Base-by-base conservation (phyloP, 148 eudicot species). In the Vaccinium macrocarpon region DNA sequence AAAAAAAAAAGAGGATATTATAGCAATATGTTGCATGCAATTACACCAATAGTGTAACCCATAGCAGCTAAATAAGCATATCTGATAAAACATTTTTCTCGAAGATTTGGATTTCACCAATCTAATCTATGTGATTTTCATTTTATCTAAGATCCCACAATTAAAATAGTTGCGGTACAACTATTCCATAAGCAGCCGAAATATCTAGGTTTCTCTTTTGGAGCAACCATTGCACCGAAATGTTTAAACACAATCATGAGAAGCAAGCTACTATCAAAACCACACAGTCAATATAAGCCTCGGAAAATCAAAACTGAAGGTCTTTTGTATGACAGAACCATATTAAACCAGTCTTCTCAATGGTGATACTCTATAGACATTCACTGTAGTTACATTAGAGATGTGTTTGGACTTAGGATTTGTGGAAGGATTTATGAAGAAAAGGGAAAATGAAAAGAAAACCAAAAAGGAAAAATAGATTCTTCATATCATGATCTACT, bases 251-350 rank as follows among this genome's bases (percentile, higher is more conserved):
- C 38, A 75, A 35, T 13, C 8, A 51, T 38, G 8, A 52, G 72
- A 25, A 75, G 72, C 27, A 14, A 83, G 53, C 70, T 83, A 76
- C 15, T 56, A 57, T 64, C 76, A 66, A 23, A 66, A 66, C n/a
- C 56, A 74, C 42, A 23, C 6, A 81, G 74, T 81, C 5, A 75
- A 73, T 8, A 73, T 35, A 21, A 27, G 35, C 81, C 66, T 21
- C 46, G 56, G 62, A 27, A 56, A 12, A n/a, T 75, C 53, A 73
- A 74, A 57, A 19, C 48, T 84, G 16, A 64, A 64, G 68, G 46
- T 81, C 48, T 29, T 64, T 23, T 1, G 23, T 16, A 46, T 57
- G 16, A 59, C 29, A 80, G 16, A 57, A 19, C 70, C 11, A 21
- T 56, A 32, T 21, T 35, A 23, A 42, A 80, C 18, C 29, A 59